Percentiles rank a stretch among this genome's conserved stretches.
Evolutionary conservation across 371 early-diverging fungal genomes (phyloP).

Genomic region (Mortierella sp.): DNA sequence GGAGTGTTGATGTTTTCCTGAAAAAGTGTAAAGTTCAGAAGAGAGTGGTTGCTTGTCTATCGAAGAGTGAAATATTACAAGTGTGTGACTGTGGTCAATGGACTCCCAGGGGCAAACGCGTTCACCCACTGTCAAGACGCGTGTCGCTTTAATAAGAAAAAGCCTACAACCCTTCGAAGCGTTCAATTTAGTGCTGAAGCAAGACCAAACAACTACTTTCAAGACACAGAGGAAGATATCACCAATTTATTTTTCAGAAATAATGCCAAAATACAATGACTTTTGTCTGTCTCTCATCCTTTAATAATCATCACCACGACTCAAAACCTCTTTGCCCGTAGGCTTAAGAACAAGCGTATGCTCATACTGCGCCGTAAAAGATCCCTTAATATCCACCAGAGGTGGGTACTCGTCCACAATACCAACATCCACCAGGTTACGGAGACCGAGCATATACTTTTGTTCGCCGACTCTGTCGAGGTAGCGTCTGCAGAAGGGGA

Average conservation of each 20-base stretch:
- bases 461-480: slow-evolving; percentile 94
- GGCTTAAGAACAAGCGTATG: slow-evolving; percentile 96
- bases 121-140: too few species aligned
- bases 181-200: too few species aligned
- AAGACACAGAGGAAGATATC: neutral
- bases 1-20: neutral
- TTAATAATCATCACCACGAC: slow-evolving; percentile 76
- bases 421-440: slow-evolving; percentile 90
- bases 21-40: neutral
- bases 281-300: neutral
- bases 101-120: too few species aligned
- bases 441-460: slow-evolving; percentile 89
- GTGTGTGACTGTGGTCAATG: too few species aligned
- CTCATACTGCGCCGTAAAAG: slow-evolving; percentile 98
- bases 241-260: neutral
- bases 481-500: slow-evolving; percentile 99
- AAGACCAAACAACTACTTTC: neutral
- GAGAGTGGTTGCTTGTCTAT: too few species aligned
- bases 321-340: slow-evolving; percentile 88
- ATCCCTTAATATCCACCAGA: slow-evolving; percentile 91
- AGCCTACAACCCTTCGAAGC: too few species aligned
- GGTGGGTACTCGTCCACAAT: slow-evolving; percentile 97
- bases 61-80: too few species aligned
- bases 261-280: neutral
- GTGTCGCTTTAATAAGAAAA: too few species aligned